Conservation (phyloP, 768 basidiomycete genomes). For the Mycena amicta region DNA sequence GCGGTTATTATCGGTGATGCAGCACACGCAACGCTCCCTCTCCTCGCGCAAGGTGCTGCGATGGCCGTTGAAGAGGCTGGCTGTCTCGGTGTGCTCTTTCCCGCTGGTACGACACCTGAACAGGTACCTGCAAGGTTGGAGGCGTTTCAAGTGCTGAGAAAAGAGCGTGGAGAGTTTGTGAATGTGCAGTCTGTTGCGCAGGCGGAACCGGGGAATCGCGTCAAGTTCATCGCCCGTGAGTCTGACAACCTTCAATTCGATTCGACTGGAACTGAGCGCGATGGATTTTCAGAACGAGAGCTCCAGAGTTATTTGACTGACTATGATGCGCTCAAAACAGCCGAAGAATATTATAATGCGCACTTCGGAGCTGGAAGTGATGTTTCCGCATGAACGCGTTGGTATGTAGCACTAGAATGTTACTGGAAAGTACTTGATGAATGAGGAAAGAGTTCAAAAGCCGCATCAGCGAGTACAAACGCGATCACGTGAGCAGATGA, state of each 20-base stretch:
- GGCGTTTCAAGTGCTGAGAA: conserved; percentile 15
- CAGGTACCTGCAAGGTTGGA: conserved; percentile 6
- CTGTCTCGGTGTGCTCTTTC: conserved; percentile 9
- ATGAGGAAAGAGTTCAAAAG: too few species aligned
- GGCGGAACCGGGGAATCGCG: background rate
- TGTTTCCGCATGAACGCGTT: too few species aligned
- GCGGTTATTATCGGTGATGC: conserved; percentile 16
- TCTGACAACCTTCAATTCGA: too few species aligned
- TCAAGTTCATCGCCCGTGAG: background rate
- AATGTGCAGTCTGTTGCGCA: conserved; percentile 7
- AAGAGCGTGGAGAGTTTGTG: conserved; percentile 15
- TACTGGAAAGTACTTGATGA: too few species aligned
- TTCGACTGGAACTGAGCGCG: background rate
- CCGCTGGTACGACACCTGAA: conserved; percentile 6
- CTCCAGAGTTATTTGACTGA: background rate
- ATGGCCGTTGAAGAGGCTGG: conserved; percentile 29
- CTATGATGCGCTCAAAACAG: conserved; percentile 8
- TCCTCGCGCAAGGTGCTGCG: conserved; percentile 28
- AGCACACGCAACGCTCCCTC: conserved; percentile 28
- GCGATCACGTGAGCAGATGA: too few species aligned
- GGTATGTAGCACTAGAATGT: too few species aligned
- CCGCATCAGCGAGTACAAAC: too few species aligned
- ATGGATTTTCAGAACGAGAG: background rate
- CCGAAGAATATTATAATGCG: conserved; percentile 2
- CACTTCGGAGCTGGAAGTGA: conserved; percentile 7